These are phyloP conservation scores for Silene coronaria DNA, from an alignment of 179 eudicot genomes.

Conservation along the genomic window DNA sequence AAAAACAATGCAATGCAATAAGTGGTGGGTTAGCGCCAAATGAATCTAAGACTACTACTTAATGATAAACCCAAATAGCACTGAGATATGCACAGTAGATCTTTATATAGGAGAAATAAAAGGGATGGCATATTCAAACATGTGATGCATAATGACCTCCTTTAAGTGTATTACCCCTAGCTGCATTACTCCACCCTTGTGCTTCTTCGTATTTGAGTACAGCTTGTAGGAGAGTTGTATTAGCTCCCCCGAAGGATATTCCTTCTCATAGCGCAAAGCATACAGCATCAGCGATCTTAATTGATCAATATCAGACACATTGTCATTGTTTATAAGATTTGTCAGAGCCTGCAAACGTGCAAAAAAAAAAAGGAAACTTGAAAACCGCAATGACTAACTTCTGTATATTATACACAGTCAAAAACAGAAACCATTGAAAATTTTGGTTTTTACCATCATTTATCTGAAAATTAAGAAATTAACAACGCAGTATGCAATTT, in stretches of 20 bases:
- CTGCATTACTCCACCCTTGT: slow-evolving; percentile 35
- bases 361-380: background rate
- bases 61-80: background rate
- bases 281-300: slow-evolving; percentile 80
- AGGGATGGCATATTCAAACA: background rate
- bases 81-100: background rate
- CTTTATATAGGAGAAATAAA: background rate
- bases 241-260: slow-evolving; percentile 65
- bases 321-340: slow-evolving; percentile 63
- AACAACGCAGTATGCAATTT: background rate
- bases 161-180: slow-evolving; percentile 63
- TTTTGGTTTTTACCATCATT: background rate
- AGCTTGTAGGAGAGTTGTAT: slow-evolving; percentile 87
- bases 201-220: slow-evolving; percentile 73
- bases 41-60: background rate
- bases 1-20: background rate
- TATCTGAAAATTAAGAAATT: background rate
- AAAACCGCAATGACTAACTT: background rate
- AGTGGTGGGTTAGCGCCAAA: background rate
- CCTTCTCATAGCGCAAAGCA: slow-evolving; percentile 92
- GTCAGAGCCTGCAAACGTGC: slow-evolving; percentile 68
- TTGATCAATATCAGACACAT: slow-evolving; percentile 76
- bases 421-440: background rate
- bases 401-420: background rate
- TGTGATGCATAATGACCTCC: background rate